phyloP scores from a whole-genome alignment of 176 grass and related monocot species.

The Aegilops longissima region DNA sequence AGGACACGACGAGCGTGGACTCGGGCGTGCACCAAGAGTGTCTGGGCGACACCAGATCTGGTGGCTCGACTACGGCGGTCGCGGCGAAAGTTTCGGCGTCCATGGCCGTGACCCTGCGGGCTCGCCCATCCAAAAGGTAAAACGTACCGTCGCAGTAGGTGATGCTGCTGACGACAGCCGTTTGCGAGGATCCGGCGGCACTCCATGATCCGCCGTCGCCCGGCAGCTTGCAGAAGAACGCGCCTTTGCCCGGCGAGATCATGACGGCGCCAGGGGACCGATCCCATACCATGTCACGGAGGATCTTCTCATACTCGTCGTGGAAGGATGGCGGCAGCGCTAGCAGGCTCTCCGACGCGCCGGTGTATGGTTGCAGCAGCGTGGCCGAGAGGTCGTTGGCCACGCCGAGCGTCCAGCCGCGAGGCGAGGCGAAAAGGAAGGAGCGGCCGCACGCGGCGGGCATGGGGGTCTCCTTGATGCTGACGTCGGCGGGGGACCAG shows the following conservation, averaged over 20 bases:
- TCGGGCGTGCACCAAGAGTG: no score
- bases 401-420: constrained; percentile 27
- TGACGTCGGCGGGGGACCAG: background rate
- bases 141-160: constrained; percentile 23
- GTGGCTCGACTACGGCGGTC: no score
- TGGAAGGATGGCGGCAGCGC: background rate
- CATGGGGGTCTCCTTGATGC: background rate
- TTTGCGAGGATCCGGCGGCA: background rate
- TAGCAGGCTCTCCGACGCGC: background rate
- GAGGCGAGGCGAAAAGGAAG: constrained; percentile 24
- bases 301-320: background rate
- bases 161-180: background rate
- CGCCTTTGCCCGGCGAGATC: constrained; percentile 2
- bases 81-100: background rate
- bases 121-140: background rate
- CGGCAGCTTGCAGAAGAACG: background rate
- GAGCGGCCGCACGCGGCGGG: background rate
- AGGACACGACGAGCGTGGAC: no score
- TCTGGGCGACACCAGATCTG: no score
- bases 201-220: no score
- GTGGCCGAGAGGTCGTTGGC: background rate
- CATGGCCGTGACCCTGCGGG: background rate
- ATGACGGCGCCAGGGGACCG: constrained; percentile 20
- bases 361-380: background rate
- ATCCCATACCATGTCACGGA: background rate